phyloP scores from a whole-genome alignment of 768 basidiomycete genomes.

The Leccinellum luteum region DNA sequence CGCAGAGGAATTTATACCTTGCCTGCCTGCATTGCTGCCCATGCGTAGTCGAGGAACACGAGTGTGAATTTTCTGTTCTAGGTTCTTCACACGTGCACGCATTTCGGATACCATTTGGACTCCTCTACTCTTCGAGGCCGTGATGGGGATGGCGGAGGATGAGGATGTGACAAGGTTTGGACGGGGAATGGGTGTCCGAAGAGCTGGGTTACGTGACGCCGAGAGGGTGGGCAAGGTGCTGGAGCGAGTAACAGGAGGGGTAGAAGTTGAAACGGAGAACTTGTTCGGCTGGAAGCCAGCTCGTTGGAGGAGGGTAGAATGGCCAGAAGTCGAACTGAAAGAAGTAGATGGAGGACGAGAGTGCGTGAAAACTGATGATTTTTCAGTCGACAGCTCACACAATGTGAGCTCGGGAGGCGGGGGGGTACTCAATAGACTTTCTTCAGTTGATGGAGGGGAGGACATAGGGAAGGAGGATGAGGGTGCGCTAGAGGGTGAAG shows the following conservation, averaged over 20 bases:
- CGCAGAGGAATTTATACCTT: slow-evolving; percentile 39
- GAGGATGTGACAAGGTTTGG: slow-evolving; percentile 38
- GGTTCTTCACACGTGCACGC: slow-evolving; percentile 76
- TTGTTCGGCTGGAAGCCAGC: slow-evolving; percentile 48
- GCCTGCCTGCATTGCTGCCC: slow-evolving; percentile 66
- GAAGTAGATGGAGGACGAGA: slow-evolving; percentile 31
- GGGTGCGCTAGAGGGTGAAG: slow-evolving; percentile 26
- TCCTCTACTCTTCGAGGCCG: slow-evolving; percentile 69
- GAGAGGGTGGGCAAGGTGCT: slow-evolving; percentile 53
- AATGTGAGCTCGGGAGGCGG: slow-evolving; percentile 61
- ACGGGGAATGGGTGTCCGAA: slow-evolving; percentile 44
- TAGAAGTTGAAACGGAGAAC: slow-evolving; percentile 38
- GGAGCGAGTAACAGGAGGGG: slow-evolving; percentile 56
- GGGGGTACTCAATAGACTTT: slow-evolving; percentile 56
- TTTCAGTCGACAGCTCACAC: slow-evolving; percentile 50
- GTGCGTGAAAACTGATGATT: slow-evolving; percentile 38
- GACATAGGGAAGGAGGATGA: slow-evolving; percentile 37
- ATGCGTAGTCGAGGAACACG: slow-evolving; percentile 82
- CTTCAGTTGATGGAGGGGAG: slow-evolving; percentile 37
- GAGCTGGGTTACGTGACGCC: slow-evolving; percentile 41
- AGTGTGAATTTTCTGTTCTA: slow-evolving; percentile 86
- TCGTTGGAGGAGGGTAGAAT: slow-evolving; percentile 49
- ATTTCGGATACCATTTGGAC: slow-evolving; percentile 94
- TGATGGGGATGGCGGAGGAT: slow-evolving; percentile 35
- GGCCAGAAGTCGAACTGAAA: slow-evolving; percentile 36